Evolutionary conservation across 768 basidiomycete species (phyloP).

Genomic region (Lyophyllum atratum): DNA sequence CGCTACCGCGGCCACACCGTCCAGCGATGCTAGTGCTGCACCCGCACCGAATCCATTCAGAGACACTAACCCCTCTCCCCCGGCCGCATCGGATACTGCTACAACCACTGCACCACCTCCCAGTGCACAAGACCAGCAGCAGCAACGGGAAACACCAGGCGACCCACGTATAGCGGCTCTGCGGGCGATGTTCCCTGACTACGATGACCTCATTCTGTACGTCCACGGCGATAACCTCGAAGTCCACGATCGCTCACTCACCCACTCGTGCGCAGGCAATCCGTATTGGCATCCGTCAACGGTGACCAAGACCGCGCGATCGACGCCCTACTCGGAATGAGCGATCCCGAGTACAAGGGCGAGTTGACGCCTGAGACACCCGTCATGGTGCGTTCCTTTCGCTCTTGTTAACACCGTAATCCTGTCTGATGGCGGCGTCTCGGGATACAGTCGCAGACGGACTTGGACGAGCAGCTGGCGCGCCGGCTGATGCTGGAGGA

Average conservation of each 20-base stretch:
- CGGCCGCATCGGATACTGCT: background rate
- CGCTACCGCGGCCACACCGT: background rate
- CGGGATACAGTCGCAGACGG: conserved; percentile 53
- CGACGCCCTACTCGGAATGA: conserved; percentile 81
- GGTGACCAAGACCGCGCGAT: conserved; percentile 75
- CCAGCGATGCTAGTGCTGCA: background rate
- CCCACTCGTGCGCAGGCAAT: conserved; percentile 41
- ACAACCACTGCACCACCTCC: background rate
- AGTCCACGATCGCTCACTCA: background rate
- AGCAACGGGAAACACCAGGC: conserved; percentile 23
- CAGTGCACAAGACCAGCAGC: background rate
- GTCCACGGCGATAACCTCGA: conserved; percentile 21
- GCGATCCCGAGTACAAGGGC: conserved; percentile 70
- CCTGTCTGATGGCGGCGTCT: background rate
- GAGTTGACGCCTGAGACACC: conserved; percentile 33
- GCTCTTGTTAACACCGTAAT: background rate
- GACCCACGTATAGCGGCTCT: conserved; percentile 58
- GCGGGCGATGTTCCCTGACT: conserved; percentile 77
- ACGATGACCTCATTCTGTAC: conserved; percentile 72
- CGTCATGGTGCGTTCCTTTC: conserved; percentile 27
- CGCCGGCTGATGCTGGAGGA: conserved; percentile 71
- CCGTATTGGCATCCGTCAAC: conserved; percentile 72
- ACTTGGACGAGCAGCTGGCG: conserved; percentile 81
- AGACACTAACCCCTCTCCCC: background rate
- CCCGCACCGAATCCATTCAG: background rate